Base-by-base conservation (phyloP, 331 rosid species). In the Stylosanthes scabra region DNA sequence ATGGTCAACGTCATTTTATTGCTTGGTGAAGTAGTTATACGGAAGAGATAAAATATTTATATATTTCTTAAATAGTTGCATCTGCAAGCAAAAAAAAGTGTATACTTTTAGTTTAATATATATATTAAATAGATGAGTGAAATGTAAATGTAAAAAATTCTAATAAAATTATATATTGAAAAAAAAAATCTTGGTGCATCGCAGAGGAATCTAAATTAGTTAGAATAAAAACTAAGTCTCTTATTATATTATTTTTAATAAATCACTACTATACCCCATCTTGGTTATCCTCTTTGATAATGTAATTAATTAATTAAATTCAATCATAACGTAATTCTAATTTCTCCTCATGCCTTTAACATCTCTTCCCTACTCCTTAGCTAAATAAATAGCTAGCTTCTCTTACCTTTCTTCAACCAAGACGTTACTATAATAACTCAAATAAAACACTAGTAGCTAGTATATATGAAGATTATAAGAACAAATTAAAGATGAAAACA, bases 401-500 rank as follows among this genome's bases (percentile, higher is more conserved):
- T 12, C 55, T 70, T 74, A 81, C 63, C 75, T 78, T 67, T 76
- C 78, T 71, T 64, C 52, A 42, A 34, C 65, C 78, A 56, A 40
- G 55, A 74, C 39, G 6, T 66, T 67, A 49, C 16, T 69, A 61
- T 63, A 20, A 20, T 20, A 20, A 20, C 25, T 20, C 25, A 20
- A n/a, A n/a, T n/a, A n/a, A 20, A 34, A 34, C 39, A 34, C 39
- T 20, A 34, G 37, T 3, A 3, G 6, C 39, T 34, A 34, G 39
- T 34, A 34, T 34, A 34, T 34, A 3, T 6, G 39, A 34, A 34
- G 31, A 51, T 8, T 13, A 51, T 4, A 39, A 63, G 82, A 59
- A 81, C 45, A 57, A 20, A 20, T 20, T 20, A 20, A 34, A 34
- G 39, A 91, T 78, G 80, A 87, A 85, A 77, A 85, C 78, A 27